A percentile compares a stretch with the other conserved stretches of the same genome.
Conservation (phyloP, 495 filamentous ascomycete species). For the Aspergillus steynii region DNA sequence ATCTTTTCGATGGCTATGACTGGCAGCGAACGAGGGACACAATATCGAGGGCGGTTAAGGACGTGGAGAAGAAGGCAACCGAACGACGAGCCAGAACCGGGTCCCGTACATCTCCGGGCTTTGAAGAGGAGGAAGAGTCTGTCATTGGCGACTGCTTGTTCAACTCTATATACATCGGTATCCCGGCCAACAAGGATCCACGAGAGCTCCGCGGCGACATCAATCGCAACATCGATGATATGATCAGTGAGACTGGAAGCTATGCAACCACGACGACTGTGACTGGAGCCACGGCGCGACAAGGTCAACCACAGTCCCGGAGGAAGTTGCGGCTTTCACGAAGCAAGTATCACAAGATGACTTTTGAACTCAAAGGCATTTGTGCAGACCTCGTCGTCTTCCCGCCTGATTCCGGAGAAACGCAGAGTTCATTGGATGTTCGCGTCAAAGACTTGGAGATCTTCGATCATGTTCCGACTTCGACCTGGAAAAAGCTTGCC, state of each 20-base stretch:
- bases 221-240: slow-evolving; percentile 83
- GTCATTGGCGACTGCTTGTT: slow-evolving; percentile 95
- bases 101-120: slow-evolving; percentile 45
- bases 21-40: slow-evolving; percentile 86
- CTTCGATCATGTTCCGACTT: slow-evolving; percentile 91
- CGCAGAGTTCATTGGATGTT: slow-evolving; percentile 81
- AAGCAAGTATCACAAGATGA: slow-evolving; percentile 91
- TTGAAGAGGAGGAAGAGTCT: slow-evolving; percentile 73
- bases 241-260: slow-evolving; percentile 84
- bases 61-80: slow-evolving; percentile 77
- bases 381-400: slow-evolving; percentile 83
- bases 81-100: slow-evolving; percentile 61
- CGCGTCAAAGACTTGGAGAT: slow-evolving; percentile 81
- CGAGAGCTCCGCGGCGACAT: slow-evolving; percentile 77
- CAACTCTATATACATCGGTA: slow-evolving; percentile 97
- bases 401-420: slow-evolving; percentile 74
- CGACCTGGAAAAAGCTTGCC: slow-evolving; percentile 97
- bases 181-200: slow-evolving; percentile 82
- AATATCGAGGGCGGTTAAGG: slow-evolving; percentile 81
- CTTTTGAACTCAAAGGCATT: slow-evolving; percentile 87
- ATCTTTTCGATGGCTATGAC: slow-evolving; percentile 96
- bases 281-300: slow-evolving; percentile 58
- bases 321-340: slow-evolving; percentile 73
- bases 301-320: slow-evolving; percentile 43
- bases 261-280: slow-evolving; percentile 70